Evolutionary conservation across 352 stramenopile genomes (phyloP).

Genomic region (Blastocystis sp.): DNA sequence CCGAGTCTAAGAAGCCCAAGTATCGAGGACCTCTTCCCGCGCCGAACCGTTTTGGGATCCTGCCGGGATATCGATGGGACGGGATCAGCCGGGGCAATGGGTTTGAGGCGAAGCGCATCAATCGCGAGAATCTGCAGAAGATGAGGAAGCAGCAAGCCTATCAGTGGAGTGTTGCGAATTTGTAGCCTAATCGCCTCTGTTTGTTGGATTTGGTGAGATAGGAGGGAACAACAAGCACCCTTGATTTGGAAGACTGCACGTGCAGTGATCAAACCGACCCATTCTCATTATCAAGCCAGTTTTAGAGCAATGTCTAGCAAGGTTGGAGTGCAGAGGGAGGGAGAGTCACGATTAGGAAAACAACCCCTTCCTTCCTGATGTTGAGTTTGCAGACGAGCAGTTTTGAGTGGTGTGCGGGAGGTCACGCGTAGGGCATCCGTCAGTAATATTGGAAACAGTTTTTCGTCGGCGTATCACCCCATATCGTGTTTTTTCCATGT

Average conservation of each 20-base stretch:
- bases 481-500: conserved; percentile 62
- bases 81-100: conserved; percentile 60
- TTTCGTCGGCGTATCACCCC: conserved; percentile 30
- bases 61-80: conserved; percentile 66
- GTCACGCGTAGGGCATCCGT: conserved; percentile 1
- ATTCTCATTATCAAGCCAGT: no score
- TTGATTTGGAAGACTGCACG: no score
- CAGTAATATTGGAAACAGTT: conserved; percentile 40
- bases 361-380: conserved; percentile 68
- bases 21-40: conserved; percentile 64
- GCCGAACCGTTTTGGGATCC: conserved; percentile 64
- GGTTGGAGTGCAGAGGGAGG: background rate
- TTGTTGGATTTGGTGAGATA: background rate
- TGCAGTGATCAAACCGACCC: no score
- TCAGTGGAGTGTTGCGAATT: conserved; percentile 65
- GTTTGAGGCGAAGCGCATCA: conserved; percentile 36
- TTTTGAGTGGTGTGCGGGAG: background rate
- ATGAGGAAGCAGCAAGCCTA: conserved; percentile 62
- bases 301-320: conserved; percentile 25
- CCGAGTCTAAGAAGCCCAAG: conserved; percentile 61
- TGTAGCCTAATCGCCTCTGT: conserved; percentile 2
- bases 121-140: conserved; percentile 55
- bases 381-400: conserved; percentile 58
- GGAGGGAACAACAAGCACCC: no score
- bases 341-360: conserved; percentile 31